phyloP scores from a whole-genome alignment of 2,329 filamentous ascomycete genomes.

The Aureobasidium sp. region DNA sequence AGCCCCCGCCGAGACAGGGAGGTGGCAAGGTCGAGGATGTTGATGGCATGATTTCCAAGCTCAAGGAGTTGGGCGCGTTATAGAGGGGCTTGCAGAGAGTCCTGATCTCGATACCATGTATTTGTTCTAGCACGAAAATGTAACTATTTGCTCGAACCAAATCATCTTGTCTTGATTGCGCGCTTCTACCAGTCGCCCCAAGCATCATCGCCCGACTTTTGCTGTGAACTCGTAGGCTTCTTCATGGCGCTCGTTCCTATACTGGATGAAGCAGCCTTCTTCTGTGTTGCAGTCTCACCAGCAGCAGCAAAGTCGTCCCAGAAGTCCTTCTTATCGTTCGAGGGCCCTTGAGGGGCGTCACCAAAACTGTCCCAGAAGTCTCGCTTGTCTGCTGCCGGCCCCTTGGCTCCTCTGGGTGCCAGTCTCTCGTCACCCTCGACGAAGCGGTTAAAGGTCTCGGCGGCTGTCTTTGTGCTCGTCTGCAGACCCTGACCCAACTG shows the following conservation, averaged over 20 bases:
- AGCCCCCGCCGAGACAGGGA: slow-evolving; percentile 80
- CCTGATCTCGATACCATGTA: slow-evolving; percentile 10
- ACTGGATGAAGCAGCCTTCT: slow-evolving; percentile 39
- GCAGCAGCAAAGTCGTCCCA: slow-evolving; percentile 42
- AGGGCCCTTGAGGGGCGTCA: slow-evolving; percentile 48
- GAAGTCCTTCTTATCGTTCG: slow-evolving; percentile 47
- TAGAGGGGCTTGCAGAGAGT: slow-evolving; percentile 35
- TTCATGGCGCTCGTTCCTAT: slow-evolving; percentile 62
- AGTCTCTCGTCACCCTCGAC: slow-evolving; percentile 62
- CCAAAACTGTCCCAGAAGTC: slow-evolving; percentile 94
- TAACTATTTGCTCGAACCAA: not conserved
- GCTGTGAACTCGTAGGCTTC: slow-evolving; percentile 30
- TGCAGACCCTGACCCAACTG: slow-evolving; percentile 55
- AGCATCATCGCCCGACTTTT: slow-evolving; percentile 42
- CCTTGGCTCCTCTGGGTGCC: slow-evolving; percentile 39
- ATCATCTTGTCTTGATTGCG: not conserved
- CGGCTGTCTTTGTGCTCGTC: slow-evolving; percentile 63
- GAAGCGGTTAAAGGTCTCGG: slow-evolving; percentile 76
- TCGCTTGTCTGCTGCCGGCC: slow-evolving; percentile 58
- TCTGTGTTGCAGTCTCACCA: slow-evolving; percentile 27
- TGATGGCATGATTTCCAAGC: slow-evolving; percentile 82
- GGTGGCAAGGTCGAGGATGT: slow-evolving; percentile 97
- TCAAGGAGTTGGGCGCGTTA: slow-evolving; percentile 93
- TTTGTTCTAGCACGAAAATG: slow-evolving; percentile 11
- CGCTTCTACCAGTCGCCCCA: slow-evolving; percentile 48